Evolutionary conservation across 371 early-diverging fungal genomes (phyloP).

Genomic region (Basidiobolus meristosporus): DNA sequence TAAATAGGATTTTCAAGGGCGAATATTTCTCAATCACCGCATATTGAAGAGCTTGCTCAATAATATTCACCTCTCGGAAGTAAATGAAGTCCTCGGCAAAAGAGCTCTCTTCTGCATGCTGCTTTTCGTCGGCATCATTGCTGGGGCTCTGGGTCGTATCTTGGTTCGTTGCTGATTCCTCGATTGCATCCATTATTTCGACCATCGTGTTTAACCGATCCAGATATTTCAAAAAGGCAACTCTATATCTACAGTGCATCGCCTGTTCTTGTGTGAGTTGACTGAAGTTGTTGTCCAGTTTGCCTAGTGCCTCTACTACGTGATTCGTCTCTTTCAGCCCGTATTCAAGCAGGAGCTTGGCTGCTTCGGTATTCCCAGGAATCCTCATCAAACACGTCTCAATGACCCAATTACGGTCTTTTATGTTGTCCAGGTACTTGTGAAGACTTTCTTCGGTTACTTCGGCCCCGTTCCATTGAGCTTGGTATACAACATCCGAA

Average conservation of each 20-base stretch:
- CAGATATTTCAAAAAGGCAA: slow-evolving; percentile 33
- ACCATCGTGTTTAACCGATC: slow-evolving; percentile 41
- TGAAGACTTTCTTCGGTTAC: slow-evolving; percentile 16
- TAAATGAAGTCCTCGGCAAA: slow-evolving; percentile 19
- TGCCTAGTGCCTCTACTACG: slow-evolving; percentile 15
- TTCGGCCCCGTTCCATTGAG: slow-evolving; percentile 26
- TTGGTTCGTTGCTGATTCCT: background rate
- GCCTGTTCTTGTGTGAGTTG: slow-evolving; percentile 9
- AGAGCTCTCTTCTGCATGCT: background rate
- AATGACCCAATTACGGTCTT: slow-evolving; percentile 44
- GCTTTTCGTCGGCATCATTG: background rate
- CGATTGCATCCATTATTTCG: slow-evolving; percentile 18
- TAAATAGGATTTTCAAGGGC: slow-evolving; percentile 37
- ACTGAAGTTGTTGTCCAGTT: slow-evolving; percentile 5
- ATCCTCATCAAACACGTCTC: slow-evolving; percentile 20
- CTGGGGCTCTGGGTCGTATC: background rate
- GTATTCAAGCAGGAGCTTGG: slow-evolving; percentile 21
- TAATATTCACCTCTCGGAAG: slow-evolving; percentile 45
- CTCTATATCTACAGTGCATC: slow-evolving; percentile 21
- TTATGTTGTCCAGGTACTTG: slow-evolving; percentile 23
- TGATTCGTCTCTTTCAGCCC: slow-evolving; percentile 25
- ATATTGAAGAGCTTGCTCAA: slow-evolving; percentile 32
- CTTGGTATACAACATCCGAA: slow-evolving; percentile 37
- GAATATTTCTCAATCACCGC: slow-evolving; percentile 29
- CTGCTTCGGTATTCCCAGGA: slow-evolving; percentile 9